Evolutionary conservation across 75 land plant species (phyloP), one percentile per base, ranked within the genome.

Genomic region (Gnetum montanum): DNA sequence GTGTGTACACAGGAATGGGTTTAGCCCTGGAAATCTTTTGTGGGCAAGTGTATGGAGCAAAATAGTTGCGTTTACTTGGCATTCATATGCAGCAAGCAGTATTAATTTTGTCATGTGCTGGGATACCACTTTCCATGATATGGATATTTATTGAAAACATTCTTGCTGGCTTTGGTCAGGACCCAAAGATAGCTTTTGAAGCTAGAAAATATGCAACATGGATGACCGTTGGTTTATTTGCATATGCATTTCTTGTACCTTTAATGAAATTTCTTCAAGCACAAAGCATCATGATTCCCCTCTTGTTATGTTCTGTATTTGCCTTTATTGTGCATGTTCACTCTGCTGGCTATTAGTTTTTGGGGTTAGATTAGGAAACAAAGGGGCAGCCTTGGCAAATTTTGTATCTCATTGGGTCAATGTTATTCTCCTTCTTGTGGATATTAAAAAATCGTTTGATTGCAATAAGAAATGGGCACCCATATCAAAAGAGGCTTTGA

Each of bases 41-140:
- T 34, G 96, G 92, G 5, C 91, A 86, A 57, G 80, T 92, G 10
- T 86, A 61, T 62, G 91, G 96, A 46, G 96, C 91, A 57, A 78
- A 71, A 31, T 83, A 89, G 49, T 82, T 82, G 53, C 78, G 76
- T 56, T 51, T 79, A 74, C 73, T 89, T 1, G 84, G 96, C 0
- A 70, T 90, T 26, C 74, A 75, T 44, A 53, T 72, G 61, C 91
- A 90, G 43, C 70, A 79, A 57, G 91, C 78, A 3, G 77, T 82
- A 49, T 31, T 85, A 31, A 67, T 76, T 7, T 75, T 89, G 10
- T 16, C 20, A 34, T 41, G 74, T 48, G 68, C 61, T 0, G 57
- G 77, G 76, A 57, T 88, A 23, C 86, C 82, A 26, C 48, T 92
- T 18, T 62, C 97, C 1, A 3, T 77, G 11, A 56, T 82, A 2